Conservation (phyloP, 129 eudicot species). For the Sambucus nigra region DNA sequence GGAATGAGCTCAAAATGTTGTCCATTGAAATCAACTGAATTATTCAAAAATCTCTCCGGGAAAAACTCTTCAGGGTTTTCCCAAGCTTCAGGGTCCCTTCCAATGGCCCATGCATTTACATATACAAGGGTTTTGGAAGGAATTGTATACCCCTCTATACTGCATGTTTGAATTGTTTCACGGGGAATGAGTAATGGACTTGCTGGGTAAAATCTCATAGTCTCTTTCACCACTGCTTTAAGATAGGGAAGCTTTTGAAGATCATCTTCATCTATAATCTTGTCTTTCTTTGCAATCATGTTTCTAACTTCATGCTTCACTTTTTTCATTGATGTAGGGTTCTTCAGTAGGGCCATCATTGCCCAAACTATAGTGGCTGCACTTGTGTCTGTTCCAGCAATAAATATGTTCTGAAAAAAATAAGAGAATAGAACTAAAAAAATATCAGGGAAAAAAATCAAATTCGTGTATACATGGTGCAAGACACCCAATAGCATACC, state of each 20-base stretch:
- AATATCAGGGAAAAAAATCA: too few species aligned
- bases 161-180: background rate
- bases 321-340: background rate
- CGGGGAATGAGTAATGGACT: background rate
- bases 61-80: conserved; percentile 1
- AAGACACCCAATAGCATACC: background rate
- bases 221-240: background rate
- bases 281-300: background rate
- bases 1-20: conserved; percentile 1
- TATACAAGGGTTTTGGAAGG: background rate
- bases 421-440: background rate
- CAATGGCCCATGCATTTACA: conserved; percentile 8
- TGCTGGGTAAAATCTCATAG: background rate
- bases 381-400: conserved; percentile 8
- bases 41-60: conserved; percentile 2
- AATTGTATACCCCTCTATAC: background rate
- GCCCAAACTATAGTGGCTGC: conserved; percentile 7
- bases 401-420: background rate
- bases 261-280: background rate
- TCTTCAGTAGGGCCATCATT: background rate
- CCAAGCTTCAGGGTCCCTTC: conserved; percentile 12
- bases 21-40: background rate
- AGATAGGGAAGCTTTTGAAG: conserved; percentile 3
- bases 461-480: background rate
- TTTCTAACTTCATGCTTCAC: conserved; percentile 1